Conservation (phyloP, 2,329 filamentous ascomycete species). For the Phyllosticta citribraziliensis region DNA sequence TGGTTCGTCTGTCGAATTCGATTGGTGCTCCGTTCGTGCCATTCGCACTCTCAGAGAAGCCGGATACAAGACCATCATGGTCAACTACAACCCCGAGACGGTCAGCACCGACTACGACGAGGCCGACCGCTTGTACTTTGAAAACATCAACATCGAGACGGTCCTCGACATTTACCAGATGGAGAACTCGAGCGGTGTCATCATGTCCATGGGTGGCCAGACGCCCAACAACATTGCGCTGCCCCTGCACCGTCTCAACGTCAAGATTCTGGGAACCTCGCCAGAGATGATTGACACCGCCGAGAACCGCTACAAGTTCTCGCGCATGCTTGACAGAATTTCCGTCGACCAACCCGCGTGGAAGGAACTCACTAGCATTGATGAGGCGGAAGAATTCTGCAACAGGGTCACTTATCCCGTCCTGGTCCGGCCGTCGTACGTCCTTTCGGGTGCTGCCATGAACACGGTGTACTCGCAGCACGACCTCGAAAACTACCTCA, state of each 20-base stretch:
- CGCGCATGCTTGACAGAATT: constrained; percentile 91
- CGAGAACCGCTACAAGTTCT: constrained; percentile 98
- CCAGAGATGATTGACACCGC: constrained; percentile 98
- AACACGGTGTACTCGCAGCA: constrained; percentile 97
- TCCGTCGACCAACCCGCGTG: constrained; percentile 92
- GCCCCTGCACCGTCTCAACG: constrained; percentile 75
- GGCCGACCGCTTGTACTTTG: constrained; percentile 89
- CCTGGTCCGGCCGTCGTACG: constrained; percentile 89
- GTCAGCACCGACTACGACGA: constrained; percentile 89
- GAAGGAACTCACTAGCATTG: constrained; percentile 94
- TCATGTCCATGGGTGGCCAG: constrained; percentile 94
- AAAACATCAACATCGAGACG: constrained; percentile 85
- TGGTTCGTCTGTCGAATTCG: constrained; percentile 95
- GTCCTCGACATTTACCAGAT: constrained; percentile 89
- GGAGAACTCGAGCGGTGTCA: constrained; percentile 71
- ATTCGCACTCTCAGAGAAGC: constrained; percentile 80
- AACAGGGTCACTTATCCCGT: constrained; percentile 85
- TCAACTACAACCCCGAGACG: constrained; percentile 81
- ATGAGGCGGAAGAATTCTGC: constrained; percentile 82
- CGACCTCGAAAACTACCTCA: constrained; percentile 78
- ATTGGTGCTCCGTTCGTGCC: constrained; percentile 95
- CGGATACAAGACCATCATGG: constrained; percentile 91
- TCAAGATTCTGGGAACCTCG: constrained; percentile 88
- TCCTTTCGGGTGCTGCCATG: constrained; percentile 95
- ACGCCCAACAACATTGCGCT: constrained; percentile 97